A percentile compares a stretch with the other conserved stretches of the same genome.
phyloP scores from a whole-genome alignment of 495 filamentous ascomycete genomes.

The Hyaloscypha bicolor region DNA sequence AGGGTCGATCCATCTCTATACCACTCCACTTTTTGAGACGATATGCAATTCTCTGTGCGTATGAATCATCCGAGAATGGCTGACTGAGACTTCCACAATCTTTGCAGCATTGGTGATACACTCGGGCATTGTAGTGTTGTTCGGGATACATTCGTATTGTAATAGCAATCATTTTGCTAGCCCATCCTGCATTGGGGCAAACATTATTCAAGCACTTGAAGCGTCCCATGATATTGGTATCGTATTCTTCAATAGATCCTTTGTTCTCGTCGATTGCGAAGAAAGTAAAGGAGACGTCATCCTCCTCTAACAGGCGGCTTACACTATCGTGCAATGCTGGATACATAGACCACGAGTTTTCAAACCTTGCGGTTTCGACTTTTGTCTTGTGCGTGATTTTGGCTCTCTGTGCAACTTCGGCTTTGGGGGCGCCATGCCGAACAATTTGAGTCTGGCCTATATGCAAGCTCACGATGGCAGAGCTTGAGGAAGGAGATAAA shows the following conservation, averaged over 20 bases:
- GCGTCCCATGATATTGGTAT: conserved; percentile 40
- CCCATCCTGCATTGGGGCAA: conserved; percentile 37
- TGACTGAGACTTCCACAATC: conserved; percentile 37
- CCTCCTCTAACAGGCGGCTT: conserved; percentile 35
- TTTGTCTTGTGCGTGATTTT: too few relatives aligned
- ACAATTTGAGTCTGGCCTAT: too few relatives aligned
- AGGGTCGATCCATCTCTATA: conserved; percentile 38
- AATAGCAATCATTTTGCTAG: conserved; percentile 47
- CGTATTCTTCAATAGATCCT: conserved; percentile 25
- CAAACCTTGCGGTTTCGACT: too few relatives aligned
- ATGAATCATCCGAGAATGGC: conserved; percentile 43
- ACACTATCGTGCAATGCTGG: conserved; percentile 43
- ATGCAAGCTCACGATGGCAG: too few relatives aligned
- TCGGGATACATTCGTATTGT: conserved; percentile 46
- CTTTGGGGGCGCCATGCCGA: too few relatives aligned
- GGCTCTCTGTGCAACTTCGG: too few relatives aligned
- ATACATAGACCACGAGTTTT: conserved; percentile 41
- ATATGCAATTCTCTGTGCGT: conserved; percentile 53
- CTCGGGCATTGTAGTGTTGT: conserved; percentile 46
- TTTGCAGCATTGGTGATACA: conserved; percentile 50
- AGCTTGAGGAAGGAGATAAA: too few relatives aligned
- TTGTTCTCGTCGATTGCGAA: conserved; percentile 28
- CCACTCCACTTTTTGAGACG: conserved; percentile 53
- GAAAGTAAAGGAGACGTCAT: conserved; percentile 36
- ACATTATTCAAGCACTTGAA: conserved; percentile 38